Evolutionary conservation across 176 grass and related monocot genomes (phyloP).

Genomic region (Aegilops bicornis): DNA sequence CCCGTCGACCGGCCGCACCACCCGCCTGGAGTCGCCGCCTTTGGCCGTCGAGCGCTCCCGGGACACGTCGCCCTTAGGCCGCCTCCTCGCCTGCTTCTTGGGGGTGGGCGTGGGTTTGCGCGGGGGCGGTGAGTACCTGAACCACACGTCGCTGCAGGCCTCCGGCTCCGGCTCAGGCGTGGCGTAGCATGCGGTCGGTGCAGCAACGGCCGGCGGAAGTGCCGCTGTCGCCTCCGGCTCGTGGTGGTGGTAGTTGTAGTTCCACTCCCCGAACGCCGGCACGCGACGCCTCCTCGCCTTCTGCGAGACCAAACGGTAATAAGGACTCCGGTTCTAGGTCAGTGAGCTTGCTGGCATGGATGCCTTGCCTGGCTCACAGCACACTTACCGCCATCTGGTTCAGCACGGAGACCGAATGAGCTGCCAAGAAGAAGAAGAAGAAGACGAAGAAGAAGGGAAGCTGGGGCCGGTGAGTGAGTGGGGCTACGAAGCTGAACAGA

Average conservation of each 20-base stretch:
- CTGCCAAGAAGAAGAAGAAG: neutral
- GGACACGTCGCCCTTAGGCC: neutral
- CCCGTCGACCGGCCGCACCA: conserved; percentile 19
- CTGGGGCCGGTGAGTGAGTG: neutral
- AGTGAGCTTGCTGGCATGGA: neutral
- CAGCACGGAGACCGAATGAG: too few relatives aligned
- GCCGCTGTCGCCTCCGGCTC: neutral
- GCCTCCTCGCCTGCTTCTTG: conserved; percentile 17
- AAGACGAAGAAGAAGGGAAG: too few relatives aligned
- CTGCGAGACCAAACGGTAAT: neutral
- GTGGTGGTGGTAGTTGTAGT: conserved; percentile 36
- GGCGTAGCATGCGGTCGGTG: neutral
- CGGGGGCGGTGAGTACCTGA: conserved; percentile 32
- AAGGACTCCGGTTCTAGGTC: too few relatives aligned
- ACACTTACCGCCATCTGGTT: neutral
- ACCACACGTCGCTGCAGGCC: conserved; percentile 38
- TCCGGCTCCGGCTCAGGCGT: conserved; percentile 20
- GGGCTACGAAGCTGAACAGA: neutral
- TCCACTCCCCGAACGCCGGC: conserved; percentile 47
- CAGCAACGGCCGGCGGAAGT: neutral
- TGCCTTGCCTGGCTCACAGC: neutral
- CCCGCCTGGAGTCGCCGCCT: neutral
- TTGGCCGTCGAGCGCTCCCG: too few relatives aligned
- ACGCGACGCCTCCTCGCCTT: conserved; percentile 26
- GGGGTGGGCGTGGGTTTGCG: neutral